These are phyloP conservation scores for Fusarium ramigenum DNA, from an alignment of 2,329 filamentous ascomycete species.

Conservation along the genomic window DNA sequence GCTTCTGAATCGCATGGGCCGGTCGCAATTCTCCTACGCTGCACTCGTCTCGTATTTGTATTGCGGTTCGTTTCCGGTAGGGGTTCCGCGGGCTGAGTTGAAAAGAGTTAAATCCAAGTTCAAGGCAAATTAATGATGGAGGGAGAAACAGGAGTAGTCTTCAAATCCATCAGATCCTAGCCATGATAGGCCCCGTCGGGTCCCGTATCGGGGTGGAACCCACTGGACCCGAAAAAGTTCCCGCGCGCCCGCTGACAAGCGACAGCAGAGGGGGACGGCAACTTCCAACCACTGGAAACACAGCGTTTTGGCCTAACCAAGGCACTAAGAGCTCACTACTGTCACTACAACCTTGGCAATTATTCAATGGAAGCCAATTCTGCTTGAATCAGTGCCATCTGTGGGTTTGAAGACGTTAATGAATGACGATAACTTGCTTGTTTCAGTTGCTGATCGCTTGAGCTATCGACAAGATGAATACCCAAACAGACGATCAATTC, in stretches of 20 bases:
- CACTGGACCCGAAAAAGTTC: not conserved
- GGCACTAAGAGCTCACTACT: slow-evolving; percentile 11
- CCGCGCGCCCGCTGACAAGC: slow-evolving; percentile 9
- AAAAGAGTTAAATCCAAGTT: not conserved
- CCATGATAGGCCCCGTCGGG: slow-evolving; percentile 6
- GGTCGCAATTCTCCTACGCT: not conserved
- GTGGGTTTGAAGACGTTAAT: not conserved
- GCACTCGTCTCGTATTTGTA: not conserved
- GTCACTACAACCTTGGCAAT: slow-evolving; percentile 11
- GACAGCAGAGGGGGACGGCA: slow-evolving; percentile 20
- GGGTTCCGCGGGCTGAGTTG: not conserved
- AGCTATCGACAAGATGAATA: not conserved
- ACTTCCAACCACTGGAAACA: slow-evolving; percentile 22
- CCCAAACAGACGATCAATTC: too few species aligned
- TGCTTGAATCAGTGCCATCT: not conserved
- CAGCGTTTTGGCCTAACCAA: slow-evolving; percentile 1
- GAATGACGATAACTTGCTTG: not conserved
- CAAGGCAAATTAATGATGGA: slow-evolving; percentile 6
- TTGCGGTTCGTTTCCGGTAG: not conserved
- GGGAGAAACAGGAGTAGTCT: slow-evolving; percentile 1
- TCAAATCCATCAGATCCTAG: slow-evolving; percentile 3
- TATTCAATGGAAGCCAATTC: not conserved
- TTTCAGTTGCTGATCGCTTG: not conserved
- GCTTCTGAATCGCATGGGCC: not conserved
- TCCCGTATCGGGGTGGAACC: not conserved